phyloP scores from a whole-genome alignment of 441 rosid species.

The Raphanus hybrid region DNA sequence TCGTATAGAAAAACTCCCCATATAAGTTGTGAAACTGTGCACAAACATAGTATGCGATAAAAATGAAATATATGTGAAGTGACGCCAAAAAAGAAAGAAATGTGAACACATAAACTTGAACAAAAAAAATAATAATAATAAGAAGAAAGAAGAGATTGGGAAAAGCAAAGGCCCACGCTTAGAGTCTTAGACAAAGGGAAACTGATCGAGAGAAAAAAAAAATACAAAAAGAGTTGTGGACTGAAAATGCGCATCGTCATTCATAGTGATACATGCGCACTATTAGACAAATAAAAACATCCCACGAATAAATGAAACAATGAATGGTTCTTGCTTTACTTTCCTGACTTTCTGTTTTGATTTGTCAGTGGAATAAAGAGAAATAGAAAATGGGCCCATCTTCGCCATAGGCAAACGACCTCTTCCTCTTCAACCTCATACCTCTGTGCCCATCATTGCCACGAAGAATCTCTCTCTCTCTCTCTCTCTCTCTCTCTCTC shows the following conservation, averaged over 20 bases:
- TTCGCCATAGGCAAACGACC: conserved; percentile 59
- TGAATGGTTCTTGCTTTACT: not conserved
- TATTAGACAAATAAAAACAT: conserved; percentile 4
- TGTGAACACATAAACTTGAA: conserved; percentile 14
- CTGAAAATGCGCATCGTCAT: conserved; percentile 32
- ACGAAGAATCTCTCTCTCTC: conserved; percentile 27
- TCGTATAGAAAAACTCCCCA: no score
- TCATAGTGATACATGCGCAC: conserved; percentile 38
- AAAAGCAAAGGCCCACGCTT: conserved; percentile 37
- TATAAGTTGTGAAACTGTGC: not conserved
- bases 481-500: not conserved
- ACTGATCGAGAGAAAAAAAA: conserved; percentile 15
- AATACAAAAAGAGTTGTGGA: conserved; percentile 23
- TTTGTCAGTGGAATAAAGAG: conserved; percentile 40
- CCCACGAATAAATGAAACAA: not conserved
- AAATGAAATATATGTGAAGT: conserved; percentile 27
- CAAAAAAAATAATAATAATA: not conserved
- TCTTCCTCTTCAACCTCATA: conserved; percentile 48
- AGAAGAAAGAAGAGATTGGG: conserved; percentile 5
- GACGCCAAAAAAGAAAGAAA: conserved; percentile 8
- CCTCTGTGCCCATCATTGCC: conserved; percentile 50
- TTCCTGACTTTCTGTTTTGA: conserved; percentile 23
- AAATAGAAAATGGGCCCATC: conserved; percentile 43
- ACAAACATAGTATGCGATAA: conserved; percentile 5
- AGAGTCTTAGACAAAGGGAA: conserved; percentile 32